Evolutionary conservation across 768 basidiomycete genomes (phyloP).

Genomic region (Chlorophyllum brunneum): DNA sequence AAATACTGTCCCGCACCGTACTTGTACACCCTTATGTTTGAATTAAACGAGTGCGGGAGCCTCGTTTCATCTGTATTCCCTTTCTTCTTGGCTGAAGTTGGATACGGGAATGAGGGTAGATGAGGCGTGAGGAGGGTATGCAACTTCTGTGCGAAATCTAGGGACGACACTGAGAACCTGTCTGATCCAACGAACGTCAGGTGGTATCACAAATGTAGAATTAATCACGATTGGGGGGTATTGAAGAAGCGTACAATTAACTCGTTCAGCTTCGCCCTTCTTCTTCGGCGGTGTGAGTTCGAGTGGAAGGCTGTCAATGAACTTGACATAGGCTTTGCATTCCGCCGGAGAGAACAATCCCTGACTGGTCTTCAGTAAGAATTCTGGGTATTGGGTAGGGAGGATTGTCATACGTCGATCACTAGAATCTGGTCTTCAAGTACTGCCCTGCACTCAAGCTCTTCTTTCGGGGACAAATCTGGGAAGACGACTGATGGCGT

Average conservation of each 20-base stretch:
- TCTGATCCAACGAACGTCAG: conserved; percentile 32
- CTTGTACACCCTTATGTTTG: conserved; percentile 73
- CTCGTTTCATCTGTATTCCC: conserved; percentile 27
- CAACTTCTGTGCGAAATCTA: conserved; percentile 53
- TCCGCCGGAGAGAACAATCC: conserved; percentile 54
- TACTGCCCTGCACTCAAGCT: conserved; percentile 41
- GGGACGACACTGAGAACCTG: conserved; percentile 56
- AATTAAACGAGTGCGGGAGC: conserved; percentile 57
- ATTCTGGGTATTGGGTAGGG: not conserved
- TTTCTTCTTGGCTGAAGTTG: conserved; percentile 25
- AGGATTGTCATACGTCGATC: conserved; percentile 43
- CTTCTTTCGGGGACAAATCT: conserved; percentile 36
- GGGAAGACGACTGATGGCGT: conserved; percentile 35
- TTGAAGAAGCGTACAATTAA: conserved; percentile 52
- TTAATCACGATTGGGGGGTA: not conserved
- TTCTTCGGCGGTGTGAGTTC: conserved; percentile 71
- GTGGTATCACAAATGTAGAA: not conserved
- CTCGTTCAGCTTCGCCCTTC: conserved; percentile 65
- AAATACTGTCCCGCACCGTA: conserved; percentile 64
- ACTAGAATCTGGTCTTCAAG: conserved; percentile 65
- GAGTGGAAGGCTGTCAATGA: conserved; percentile 56
- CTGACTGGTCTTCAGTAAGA: conserved; percentile 25
- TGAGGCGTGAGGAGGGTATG: conserved; percentile 49
- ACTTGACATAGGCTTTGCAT: conserved; percentile 55
- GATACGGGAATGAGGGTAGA: conserved; percentile 50